These are phyloP conservation scores for Tylopilus cervinicoccineus DNA, from an alignment of 768 basidiomycete genomes.

Conservation along the genomic window DNA sequence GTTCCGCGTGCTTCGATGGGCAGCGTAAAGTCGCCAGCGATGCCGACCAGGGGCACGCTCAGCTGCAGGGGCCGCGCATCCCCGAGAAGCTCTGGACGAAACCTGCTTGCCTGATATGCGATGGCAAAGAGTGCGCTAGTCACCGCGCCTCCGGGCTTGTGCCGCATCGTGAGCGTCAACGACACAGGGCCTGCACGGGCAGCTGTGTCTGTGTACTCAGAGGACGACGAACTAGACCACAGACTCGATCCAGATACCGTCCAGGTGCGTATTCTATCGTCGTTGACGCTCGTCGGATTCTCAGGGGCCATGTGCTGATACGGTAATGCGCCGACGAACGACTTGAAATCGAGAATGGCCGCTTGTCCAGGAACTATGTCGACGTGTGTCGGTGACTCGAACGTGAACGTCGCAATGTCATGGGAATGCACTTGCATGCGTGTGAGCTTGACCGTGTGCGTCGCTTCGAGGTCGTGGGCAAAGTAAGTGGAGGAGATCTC, in stretches of 20 bases:
- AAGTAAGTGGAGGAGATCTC: slow-evolving; percentile 37
- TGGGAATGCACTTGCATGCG: slow-evolving; percentile 41
- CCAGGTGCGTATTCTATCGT: slow-evolving; percentile 66
- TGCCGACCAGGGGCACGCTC: slow-evolving; percentile 43
- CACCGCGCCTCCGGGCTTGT: slow-evolving; percentile 50
- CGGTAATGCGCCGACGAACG: slow-evolving; percentile 42
- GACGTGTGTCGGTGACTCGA: slow-evolving; percentile 34
- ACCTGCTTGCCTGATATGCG: slow-evolving; percentile 37
- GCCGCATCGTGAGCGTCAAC: slow-evolving; percentile 52
- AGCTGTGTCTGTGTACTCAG: not conserved
- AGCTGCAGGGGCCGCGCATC: slow-evolving; percentile 40
- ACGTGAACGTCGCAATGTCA: slow-evolving; percentile 54
- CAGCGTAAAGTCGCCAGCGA: slow-evolving; percentile 51
- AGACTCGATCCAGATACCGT: slow-evolving; percentile 42
- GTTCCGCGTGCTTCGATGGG: slow-evolving; percentile 1
- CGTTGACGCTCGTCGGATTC: slow-evolving; percentile 52
- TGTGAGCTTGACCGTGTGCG: slow-evolving; percentile 29
- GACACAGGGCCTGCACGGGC: not conserved
- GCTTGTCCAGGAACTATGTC: slow-evolving; percentile 47
- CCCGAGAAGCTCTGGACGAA: slow-evolving; percentile 38
- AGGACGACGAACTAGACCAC: slow-evolving; percentile 8
- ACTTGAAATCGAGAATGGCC: slow-evolving; percentile 50
- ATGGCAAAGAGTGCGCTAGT: slow-evolving; percentile 54
- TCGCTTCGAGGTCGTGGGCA: slow-evolving; percentile 13
- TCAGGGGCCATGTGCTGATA: slow-evolving; percentile 54